A percentile compares a stretch with the other conserved stretches of the same genome.
Conservation (phyloP, 768 basidiomycete genomes). For the Cubamyces lactineus region DNA sequence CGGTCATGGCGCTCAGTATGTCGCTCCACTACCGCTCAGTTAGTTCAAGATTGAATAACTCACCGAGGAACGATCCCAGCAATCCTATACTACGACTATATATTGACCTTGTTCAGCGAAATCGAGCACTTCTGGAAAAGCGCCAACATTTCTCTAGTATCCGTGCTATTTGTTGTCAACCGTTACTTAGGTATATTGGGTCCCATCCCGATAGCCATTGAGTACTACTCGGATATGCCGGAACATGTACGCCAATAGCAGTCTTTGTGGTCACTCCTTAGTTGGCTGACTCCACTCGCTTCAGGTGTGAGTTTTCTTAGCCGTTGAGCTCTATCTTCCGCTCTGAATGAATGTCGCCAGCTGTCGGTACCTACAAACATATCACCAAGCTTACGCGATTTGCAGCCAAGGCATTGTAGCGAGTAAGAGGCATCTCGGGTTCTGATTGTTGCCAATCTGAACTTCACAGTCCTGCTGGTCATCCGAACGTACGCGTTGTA, state of each 20-base stretch:
- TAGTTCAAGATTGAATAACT: no score
- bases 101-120: constrained; percentile 47
- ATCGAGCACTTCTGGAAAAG: constrained; percentile 49
- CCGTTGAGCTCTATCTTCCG: neutral
- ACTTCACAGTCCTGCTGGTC: constrained; percentile 23
- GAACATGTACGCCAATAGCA: constrained; percentile 1
- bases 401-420: constrained; percentile 15
- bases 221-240: constrained; percentile 13
- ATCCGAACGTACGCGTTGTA: constrained; percentile 33
- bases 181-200: constrained; percentile 31
- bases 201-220: constrained; percentile 24
- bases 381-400: constrained; percentile 19
- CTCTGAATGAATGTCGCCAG: neutral
- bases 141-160: constrained; percentile 20
- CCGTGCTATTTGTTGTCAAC: constrained; percentile 28
- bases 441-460: neutral
- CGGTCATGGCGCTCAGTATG: constrained; percentile 8
- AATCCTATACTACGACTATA: constrained; percentile 49
- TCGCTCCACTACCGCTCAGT: neutral
- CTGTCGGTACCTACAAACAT: constrained; percentile 17
- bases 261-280: neutral
- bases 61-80: constrained; percentile 17
- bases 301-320: neutral
- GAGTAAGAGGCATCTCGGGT: constrained; percentile 2
- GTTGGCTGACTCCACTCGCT: neutral